These are phyloP conservation scores for Podosphaera xanthii DNA, from an alignment of 2,329 filamentous ascomycete species.

Conservation along the genomic window DNA sequence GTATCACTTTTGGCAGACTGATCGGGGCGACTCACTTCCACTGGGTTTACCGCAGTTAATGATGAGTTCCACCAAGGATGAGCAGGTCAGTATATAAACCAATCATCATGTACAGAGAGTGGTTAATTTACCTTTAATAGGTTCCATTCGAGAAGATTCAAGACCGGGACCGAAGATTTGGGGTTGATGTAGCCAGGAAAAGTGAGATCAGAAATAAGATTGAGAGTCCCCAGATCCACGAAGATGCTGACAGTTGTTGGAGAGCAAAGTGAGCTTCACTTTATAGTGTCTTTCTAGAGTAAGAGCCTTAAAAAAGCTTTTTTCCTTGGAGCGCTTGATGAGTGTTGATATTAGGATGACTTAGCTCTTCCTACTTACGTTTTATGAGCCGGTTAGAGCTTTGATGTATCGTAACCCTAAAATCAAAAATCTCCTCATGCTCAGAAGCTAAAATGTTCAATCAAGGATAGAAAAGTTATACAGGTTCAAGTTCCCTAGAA, in stretches of 20 bases:
- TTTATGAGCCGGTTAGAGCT: neutral
- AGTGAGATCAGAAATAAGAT: constrained; percentile 28
- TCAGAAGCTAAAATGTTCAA: neutral
- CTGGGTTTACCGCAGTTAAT: constrained; percentile 39
- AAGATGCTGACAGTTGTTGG: constrained; percentile 26
- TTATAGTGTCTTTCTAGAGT: neutral
- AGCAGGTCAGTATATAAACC: constrained; percentile 20
- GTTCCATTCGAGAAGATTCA: constrained; percentile 4
- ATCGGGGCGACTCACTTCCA: constrained; percentile 43
- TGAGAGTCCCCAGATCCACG: constrained; percentile 22
- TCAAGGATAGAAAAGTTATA: too few species aligned
- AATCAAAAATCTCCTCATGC: neutral
- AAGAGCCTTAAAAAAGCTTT: neutral
- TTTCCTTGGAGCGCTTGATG: neutral
- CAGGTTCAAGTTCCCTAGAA: too few species aligned
- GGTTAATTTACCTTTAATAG: neutral
- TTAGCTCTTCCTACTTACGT: neutral
- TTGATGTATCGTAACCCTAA: neutral
- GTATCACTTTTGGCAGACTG: constrained; percentile 72
- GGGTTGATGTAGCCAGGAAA: constrained; percentile 27
- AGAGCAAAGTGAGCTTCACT: constrained; percentile 9
- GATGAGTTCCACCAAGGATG: constrained; percentile 31
- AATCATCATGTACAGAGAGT: too few species aligned
- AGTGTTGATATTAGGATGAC: neutral
- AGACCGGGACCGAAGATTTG: constrained; percentile 27